Evolutionary conservation across 106 monocot genomes (phyloP), one percentile per base, ranked within the genome.

Genomic region (Dactylorhiza incarnata): DNA sequence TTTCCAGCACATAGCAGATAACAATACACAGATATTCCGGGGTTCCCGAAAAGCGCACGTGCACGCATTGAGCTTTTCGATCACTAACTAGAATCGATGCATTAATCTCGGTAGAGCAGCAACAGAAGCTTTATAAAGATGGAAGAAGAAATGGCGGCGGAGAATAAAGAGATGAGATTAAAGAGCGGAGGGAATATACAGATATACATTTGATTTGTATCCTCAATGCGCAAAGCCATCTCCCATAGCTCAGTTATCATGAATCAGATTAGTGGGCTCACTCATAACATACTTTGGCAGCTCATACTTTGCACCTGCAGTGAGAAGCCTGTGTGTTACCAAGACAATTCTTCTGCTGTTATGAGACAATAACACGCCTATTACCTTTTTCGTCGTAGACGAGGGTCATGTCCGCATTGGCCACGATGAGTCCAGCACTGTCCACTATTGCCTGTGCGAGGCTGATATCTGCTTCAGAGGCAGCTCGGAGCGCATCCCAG

Each of bases 351-450:
- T 65, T 29, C 65, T 37, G 0, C 3, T 29, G 29, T 65, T 65
- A 65, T 20, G 12, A 29, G 29, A 43, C 19, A 58, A 29, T 9
- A 26, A 49, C 37, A 9, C 3, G 48, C 11, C 72, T 69, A 45
- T 78, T 55, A 86, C 91, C 91, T 78, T 79, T 79, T 80, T 88
- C 84, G 76, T 91, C 91, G 67, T 91, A 91, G 78, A 84, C 86
- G 43, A 79, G 52, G 0, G 87, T 85, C 82, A 90, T 76, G 76
- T 90, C 87, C 59, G 90, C 76, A 61, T 74, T 83, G 46, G 90
- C 49, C 72, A 87, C 72, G 63, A 90, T 82, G 59, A 90, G 73
- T 10, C 82, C 90, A 0, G 87, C 90, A 72, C 85, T 85, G 43
- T 90, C 87, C 25, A 90, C 67, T 74, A 87, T 90, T 62, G 85